These are phyloP conservation scores for Penicillium paneum DNA, from an alignment of 2,329 filamentous ascomycete species.

Conservation along the genomic window DNA sequence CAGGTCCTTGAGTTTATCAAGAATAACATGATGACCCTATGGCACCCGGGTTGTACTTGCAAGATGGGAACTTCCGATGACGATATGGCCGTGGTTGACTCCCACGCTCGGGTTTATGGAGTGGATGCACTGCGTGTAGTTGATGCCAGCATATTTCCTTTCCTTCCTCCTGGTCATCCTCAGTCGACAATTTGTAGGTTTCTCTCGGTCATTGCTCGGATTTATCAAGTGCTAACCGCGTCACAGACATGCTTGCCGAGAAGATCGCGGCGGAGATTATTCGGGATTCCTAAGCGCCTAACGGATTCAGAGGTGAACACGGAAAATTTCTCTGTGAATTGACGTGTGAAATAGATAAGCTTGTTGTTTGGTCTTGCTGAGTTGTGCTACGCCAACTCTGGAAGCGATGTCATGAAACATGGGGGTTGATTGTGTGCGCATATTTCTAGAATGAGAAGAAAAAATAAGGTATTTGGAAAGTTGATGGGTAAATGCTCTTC, in stretches of 20 bases:
- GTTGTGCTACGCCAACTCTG: neutral
- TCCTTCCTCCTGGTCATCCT: conserved; percentile 42
- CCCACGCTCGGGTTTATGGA: conserved; percentile 29
- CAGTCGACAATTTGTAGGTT: conserved; percentile 25
- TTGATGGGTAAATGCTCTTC: conserved; percentile 21
- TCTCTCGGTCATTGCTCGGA: neutral
- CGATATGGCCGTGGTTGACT: conserved; percentile 33
- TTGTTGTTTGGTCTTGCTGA: neutral
- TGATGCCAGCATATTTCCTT: conserved; percentile 37
- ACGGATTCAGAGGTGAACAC: neutral
- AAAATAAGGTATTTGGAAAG: neutral
- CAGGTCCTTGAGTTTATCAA: conserved; percentile 41
- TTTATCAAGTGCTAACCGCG: neutral
- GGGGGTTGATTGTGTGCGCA: neutral
- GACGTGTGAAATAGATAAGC: neutral
- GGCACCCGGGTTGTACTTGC: conserved; percentile 31
- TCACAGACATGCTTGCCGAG: conserved; percentile 25
- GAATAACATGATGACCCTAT: conserved; percentile 28
- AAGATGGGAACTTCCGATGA: conserved; percentile 30
- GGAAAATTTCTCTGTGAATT: neutral
- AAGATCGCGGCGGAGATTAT: conserved; percentile 21
- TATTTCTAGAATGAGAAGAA: neutral
- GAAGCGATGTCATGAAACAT: neutral
- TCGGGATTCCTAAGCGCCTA: neutral
- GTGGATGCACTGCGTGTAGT: conserved; percentile 32